Conservation (phyloP, 805 yeast genomes). For the Candida khao-thaluensis region DNA sequence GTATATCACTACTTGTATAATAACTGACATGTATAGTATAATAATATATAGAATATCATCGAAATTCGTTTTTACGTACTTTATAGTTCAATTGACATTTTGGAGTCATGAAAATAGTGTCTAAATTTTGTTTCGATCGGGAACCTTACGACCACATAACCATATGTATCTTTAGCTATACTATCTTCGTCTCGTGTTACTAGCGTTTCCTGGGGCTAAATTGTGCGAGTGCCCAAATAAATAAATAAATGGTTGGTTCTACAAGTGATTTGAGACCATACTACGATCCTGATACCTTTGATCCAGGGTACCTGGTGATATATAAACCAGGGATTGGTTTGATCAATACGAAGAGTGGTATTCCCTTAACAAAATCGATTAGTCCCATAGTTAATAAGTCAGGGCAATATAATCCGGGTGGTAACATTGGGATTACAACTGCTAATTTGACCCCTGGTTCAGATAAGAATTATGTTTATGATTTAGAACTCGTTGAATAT, state of each 20-base stretch:
- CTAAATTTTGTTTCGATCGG: too few species aligned
- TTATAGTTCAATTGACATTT: too few species aligned
- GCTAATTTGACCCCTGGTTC: constrained; percentile 12
- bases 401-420: constrained; percentile 14
- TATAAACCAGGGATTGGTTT: constrained; percentile 64
- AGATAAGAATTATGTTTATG: constrained; percentile 48
- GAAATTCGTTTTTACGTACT: too few species aligned
- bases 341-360: constrained; percentile 44
- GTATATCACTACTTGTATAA: too few species aligned
- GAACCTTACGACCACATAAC: too few species aligned
- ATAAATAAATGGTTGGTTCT: constrained; percentile 5
- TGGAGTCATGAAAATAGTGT: too few species aligned
- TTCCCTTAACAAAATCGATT: constrained; percentile 30
- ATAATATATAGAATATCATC: too few species aligned
- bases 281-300: constrained; percentile 64
- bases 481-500: constrained; percentile 65
- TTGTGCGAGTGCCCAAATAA: constrained; percentile 1
- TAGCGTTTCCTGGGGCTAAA: too few species aligned
- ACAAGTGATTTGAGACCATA: constrained; percentile 55
- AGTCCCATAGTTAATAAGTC: constrained; percentile 16
- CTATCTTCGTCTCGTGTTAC: too few species aligned
- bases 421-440: constrained; percentile 15
- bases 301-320: constrained; percentile 61
- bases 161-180: too few species aligned
- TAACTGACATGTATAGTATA: too few species aligned